Evolutionary conservation across 2,329 filamentous ascomycete species (phyloP), one percentile per base, ranked within the genome.

Genomic region (Claviceps purpurea): DNA sequence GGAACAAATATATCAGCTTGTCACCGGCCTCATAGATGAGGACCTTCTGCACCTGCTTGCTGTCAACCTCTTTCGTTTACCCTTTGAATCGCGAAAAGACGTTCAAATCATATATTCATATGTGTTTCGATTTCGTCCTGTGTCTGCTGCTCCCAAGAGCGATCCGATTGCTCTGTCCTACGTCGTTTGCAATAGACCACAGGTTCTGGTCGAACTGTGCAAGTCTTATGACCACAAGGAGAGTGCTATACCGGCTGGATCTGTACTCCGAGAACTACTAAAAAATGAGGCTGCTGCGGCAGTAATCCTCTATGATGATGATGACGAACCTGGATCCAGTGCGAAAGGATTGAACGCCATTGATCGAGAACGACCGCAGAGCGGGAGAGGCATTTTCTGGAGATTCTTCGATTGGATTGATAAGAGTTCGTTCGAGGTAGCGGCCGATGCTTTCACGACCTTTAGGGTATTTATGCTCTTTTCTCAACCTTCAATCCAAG

Each of bases 341-440:
- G 79, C 80, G n/a, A 82, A 89, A 57, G 86, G 89, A 43, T 74
- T 95, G 41, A 82, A 78, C 50, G 83, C 81, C 22, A 87, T 96
- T 56, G 86, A 93, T 61, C 81, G 85, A 47, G 84, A 88, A 55
- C 71, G 81, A 42, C 81, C 79, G 38, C 86, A 93, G 60, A 85
- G 79, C 47, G 90, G 90, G 13, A 78, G 82, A 45, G 91, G 91
- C 3, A 82, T 96, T 2, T 96, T 98, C 66, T 98, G 93, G 93
- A 84, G 81, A 47, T 97, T 97, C 70, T 97, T 98, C 64, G 82
- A 86, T 56, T 98, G 91, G 89, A 95, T 98, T 61, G 90, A 97
- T 70, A 89, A 89, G 69, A 89, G 89, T 60, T 90, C 87, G 34
- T 98, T 98, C 63, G 93, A 98, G 72, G 88, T 97, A 58, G 90